These are phyloP conservation scores for Nigrospora sphaerica DNA, from an alignment of 2,329 filamentous ascomycete species.

Conservation along the genomic window DNA sequence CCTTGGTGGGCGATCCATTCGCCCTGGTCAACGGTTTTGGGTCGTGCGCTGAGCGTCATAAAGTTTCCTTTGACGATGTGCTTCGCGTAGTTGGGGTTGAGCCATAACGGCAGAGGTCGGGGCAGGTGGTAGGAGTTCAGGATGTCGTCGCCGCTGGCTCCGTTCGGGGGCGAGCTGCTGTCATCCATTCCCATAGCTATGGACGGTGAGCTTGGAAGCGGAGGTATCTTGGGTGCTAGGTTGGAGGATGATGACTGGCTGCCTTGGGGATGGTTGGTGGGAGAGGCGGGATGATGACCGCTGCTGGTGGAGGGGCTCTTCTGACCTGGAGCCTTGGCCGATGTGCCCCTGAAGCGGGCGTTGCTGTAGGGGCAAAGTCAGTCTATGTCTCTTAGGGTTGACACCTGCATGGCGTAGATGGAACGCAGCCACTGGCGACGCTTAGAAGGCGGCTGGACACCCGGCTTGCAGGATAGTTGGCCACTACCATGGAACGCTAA, in stretches of 20 bases:
- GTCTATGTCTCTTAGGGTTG: too few relatives aligned
- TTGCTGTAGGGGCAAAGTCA: conserved; percentile 29
- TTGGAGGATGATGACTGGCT: conserved; percentile 41
- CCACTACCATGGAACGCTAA: too few relatives aligned
- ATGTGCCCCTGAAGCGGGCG: conserved; percentile 51
- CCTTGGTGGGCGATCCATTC: conserved; percentile 96
- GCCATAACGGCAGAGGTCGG: conserved; percentile 63
- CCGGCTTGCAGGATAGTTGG: too few relatives aligned
- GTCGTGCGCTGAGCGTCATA: conserved; percentile 87
- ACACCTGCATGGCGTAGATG: too few relatives aligned
- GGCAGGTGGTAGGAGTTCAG: conserved; percentile 58
- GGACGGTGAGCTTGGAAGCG: conserved; percentile 56
- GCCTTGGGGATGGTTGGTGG: conserved; percentile 36
- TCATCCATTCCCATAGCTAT: conserved; percentile 64
- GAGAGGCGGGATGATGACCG: conserved; percentile 40
- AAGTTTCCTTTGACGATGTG: conserved; percentile 97
- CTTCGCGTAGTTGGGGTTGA: conserved; percentile 67
- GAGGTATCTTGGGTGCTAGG: conserved; percentile 51
- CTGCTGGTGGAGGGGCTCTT: conserved; percentile 45
- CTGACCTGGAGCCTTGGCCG: conserved; percentile 41
- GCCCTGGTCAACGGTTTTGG: conserved; percentile 86
- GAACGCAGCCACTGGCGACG: too few relatives aligned
- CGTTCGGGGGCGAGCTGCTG: conserved; percentile 34
- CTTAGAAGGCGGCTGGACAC: too few relatives aligned
- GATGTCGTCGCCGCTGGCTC: conserved; percentile 43